Conservation (phyloP, 345 rosid species). For the Acer saccharum region DNA sequence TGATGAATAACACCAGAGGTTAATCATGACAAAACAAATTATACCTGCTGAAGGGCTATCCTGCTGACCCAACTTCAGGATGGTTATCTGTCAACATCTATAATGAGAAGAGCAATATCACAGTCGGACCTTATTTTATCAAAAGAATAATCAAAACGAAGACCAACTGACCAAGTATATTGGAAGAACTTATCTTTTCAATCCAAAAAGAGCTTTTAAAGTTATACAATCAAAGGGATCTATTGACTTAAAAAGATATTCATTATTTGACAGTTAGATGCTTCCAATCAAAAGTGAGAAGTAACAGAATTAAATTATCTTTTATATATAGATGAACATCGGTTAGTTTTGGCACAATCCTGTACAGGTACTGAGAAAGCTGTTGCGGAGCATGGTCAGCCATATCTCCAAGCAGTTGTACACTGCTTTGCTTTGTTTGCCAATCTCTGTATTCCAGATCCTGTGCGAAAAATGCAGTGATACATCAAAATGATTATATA, state of each 20-base stretch:
- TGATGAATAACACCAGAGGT: neutral
- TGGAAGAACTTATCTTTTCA: neutral
- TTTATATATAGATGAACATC: slow-evolving; percentile 50
- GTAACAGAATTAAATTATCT: slow-evolving; percentile 7
- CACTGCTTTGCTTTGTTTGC: slow-evolving; percentile 98
- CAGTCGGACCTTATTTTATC: neutral
- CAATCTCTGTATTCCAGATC: slow-evolving; percentile 97
- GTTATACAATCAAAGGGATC: too few relatives aligned
- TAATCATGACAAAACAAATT: slow-evolving; percentile 10
- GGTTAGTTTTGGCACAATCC: slow-evolving; percentile 85
- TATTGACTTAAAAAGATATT: too few relatives aligned
- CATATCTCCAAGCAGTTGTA: slow-evolving; percentile 97
- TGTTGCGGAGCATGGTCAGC: slow-evolving; percentile 97
- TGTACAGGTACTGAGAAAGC: slow-evolving; percentile 93
- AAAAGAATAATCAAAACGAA: neutral
- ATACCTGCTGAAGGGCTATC: slow-evolving; percentile 96
- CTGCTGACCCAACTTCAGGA: slow-evolving; percentile 98
- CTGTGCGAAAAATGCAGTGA: slow-evolving; percentile 36
- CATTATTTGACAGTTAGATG: too few relatives aligned
- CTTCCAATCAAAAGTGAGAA: slow-evolving; percentile 5
- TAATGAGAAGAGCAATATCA: slow-evolving; percentile 16
- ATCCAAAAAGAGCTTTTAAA: neutral
- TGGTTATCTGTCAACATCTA: slow-evolving; percentile 98
- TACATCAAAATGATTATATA: neutral
- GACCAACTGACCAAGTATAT: neutral